A percentile compares a stretch with the other conserved stretches of the same genome.
These are phyloP conservation scores for Wickerhamomyces rabaulensis DNA, from an alignment of 805 yeast species.

Conservation along the genomic window DNA sequence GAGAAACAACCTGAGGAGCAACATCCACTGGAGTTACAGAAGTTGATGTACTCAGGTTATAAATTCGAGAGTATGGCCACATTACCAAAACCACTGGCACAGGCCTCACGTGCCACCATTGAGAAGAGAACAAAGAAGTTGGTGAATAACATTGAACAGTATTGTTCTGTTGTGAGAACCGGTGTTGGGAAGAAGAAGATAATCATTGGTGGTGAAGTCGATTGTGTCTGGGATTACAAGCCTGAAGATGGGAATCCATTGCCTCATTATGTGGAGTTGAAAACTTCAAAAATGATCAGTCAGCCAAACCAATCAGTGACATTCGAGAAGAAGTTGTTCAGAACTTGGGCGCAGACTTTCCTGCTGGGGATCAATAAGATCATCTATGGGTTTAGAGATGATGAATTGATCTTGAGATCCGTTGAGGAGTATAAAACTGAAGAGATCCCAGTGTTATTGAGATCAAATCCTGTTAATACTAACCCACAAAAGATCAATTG, in stretches of 20 bases:
- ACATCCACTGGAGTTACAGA: slow-evolving; percentile 27
- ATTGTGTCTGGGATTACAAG: slow-evolving; percentile 80
- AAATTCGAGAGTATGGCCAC: slow-evolving; percentile 83
- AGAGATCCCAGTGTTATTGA: slow-evolving; percentile 67
- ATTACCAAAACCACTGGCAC: slow-evolving; percentile 68
- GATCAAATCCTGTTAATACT: slow-evolving; percentile 39
- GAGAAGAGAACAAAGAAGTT: slow-evolving; percentile 57
- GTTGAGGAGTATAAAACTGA: slow-evolving; percentile 77
- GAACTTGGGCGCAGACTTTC: slow-evolving; percentile 92
- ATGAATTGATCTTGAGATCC: slow-evolving; percentile 51
- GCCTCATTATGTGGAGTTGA: slow-evolving; percentile 78
- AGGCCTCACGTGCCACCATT: slow-evolving; percentile 57
- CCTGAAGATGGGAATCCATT: slow-evolving; percentile 43
- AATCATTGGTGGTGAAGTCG: slow-evolving; percentile 85
- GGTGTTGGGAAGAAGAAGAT: slow-evolving; percentile 73
- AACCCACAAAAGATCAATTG: slow-evolving; percentile 55
- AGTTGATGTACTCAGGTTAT: slow-evolving; percentile 63
- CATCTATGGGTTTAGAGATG: slow-evolving; percentile 84
- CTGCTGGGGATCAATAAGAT: slow-evolving; percentile 78
- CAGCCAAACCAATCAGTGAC: slow-evolving; percentile 51
- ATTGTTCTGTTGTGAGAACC: slow-evolving; percentile 72
- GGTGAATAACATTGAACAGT: slow-evolving; percentile 74
- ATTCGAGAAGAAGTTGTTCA: slow-evolving; percentile 74
- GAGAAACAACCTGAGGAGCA: slow-evolving; percentile 21
- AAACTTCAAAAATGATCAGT: slow-evolving; percentile 57